Percentiles rank a stretch among this genome's conserved stretches.
phyloP scores from a whole-genome alignment of 352 stramenopile genomes.

The Pythium aristosporum region DNA sequence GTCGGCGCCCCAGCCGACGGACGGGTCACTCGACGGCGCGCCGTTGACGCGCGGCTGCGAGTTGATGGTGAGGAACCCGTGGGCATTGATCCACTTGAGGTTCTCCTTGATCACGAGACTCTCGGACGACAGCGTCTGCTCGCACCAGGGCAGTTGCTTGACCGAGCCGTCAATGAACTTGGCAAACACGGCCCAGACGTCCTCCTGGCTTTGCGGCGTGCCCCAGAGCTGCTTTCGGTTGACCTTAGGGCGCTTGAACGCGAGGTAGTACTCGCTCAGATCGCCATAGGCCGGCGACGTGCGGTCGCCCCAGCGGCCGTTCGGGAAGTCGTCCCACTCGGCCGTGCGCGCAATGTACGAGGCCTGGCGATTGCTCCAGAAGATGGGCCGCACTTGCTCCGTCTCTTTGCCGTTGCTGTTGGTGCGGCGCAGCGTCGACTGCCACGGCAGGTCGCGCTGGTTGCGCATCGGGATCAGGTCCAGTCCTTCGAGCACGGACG shows the following conservation, averaged over 20 bases:
- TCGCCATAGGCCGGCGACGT: constrained; percentile 95
- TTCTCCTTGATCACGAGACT: constrained; percentile 83
- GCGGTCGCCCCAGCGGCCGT: constrained; percentile 94
- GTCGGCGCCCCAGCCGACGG: constrained; percentile 95
- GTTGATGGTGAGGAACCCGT: constrained; percentile 97
- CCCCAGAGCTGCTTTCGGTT: constrained; percentile 81
- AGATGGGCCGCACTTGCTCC: constrained; percentile 95
- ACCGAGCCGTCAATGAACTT: constrained; percentile 75
- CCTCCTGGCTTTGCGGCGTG: constrained; percentile 71
- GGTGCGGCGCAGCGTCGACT: constrained; percentile 61
- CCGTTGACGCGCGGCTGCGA: constrained; percentile 91
- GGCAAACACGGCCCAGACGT: constrained; percentile 96
- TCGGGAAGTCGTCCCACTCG: constrained; percentile 97
- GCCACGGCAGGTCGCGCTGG: constrained; percentile 73
- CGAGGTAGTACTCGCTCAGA: constrained; percentile 94
- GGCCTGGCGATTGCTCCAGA: constrained; percentile 97
- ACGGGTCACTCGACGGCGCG: constrained; percentile 80
- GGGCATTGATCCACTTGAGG: constrained; percentile 82
- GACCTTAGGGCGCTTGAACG: constrained; percentile 78
- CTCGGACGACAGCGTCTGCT: constrained; percentile 93
- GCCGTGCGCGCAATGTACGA: constrained; percentile 96
- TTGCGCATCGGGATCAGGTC: constrained; percentile 58
- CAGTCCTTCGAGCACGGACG: constrained; percentile 77
- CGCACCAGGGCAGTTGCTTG: constrained; percentile 96
- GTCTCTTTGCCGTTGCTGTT: constrained; percentile 60